Base-by-base conservation (phyloP, 345 rosid species). In the Anacardium occidentale region DNA sequence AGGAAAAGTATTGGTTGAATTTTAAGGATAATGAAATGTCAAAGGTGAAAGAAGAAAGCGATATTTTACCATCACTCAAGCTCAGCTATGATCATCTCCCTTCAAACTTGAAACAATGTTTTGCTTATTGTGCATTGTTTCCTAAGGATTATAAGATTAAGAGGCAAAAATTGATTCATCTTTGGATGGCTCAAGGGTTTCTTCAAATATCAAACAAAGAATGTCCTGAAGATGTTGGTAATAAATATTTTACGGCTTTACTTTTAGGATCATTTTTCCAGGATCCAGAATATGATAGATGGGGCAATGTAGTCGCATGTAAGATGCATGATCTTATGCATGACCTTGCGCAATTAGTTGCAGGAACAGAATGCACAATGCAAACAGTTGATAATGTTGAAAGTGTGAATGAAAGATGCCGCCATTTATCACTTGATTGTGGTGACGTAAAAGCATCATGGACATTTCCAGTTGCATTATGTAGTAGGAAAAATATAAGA, bases 91-190 rank as follows among this genome's bases (percentile, higher is more conserved):
- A 37, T 37, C 42, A 37, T 37, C 42, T 37, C 42, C 42, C 42
- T 0, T 37, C 42, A 47, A 66, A 76, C 56, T 76, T 83, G 68
- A 83, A 81, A 63, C 75, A 69, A 61, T 80, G 86, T 62, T 83
- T 80, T 26, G 78, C 84, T n/a, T 74, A 73, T 22, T 80, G 84
- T 57, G 66, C 79, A 11, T 73, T 80, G 54, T 78, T 78, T 32
- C 84, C 84, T 0, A 83, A 71, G 69, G 78, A 71, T 40, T 60
- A 70, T 10, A 42, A 25, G 40, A 75, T 80, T 20, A 14, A 55
- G 17, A 68, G 54, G 12, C 54, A 74, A 0, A 37, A 37, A 6
- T 6, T 37, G 8, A 37, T 37, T 37, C 9, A 37, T 37, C 42
- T 37, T 37, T 37, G 42, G 42, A 37, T 37, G 4, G 76, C 83